Evolutionary conservation across 2,329 filamentous ascomycete species (phyloP).

Genomic region (Cladophialophora carrionii): DNA sequence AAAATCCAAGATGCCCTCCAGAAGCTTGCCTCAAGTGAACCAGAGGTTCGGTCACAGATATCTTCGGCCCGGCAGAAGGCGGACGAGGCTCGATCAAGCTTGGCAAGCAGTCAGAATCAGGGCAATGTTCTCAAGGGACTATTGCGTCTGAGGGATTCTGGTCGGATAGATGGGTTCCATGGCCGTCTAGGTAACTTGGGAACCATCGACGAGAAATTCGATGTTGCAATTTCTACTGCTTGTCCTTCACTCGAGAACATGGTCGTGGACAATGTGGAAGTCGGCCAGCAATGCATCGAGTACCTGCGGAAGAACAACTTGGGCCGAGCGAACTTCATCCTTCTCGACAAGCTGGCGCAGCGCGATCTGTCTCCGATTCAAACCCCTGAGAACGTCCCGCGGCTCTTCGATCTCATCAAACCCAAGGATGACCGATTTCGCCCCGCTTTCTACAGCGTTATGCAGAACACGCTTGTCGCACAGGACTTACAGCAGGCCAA

Average conservation of each 20-base stretch:
- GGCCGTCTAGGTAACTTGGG: conserved; percentile 92
- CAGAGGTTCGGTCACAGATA: conserved; percentile 78
- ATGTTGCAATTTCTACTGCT: conserved; percentile 97
- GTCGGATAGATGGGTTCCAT: conserved; percentile 95
- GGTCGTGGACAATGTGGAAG: conserved; percentile 93
- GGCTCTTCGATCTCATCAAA: conserved; percentile 89
- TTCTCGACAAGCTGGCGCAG: conserved; percentile 80
- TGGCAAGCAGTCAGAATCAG: conserved; percentile 87
- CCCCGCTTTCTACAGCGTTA: conserved; percentile 91
- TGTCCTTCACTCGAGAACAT: conserved; percentile 92
- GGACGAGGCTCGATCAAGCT: conserved; percentile 88
- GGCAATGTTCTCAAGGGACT: conserved; percentile 89
- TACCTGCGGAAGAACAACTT: conserved; percentile 97
- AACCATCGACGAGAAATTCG: conserved; percentile 89
- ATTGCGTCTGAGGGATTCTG: conserved; percentile 93
- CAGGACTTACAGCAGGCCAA: conserved; percentile 94
- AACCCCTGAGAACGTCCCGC: conserved; percentile 88
- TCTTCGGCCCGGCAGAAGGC: conserved; percentile 92
- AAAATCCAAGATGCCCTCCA: conserved; percentile 73
- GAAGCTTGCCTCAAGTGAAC: conserved; percentile 74
- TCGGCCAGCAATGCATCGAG: conserved; percentile 96
- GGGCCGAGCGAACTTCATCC: conserved; percentile 94
- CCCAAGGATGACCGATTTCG: conserved; percentile 84
- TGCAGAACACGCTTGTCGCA: conserved; percentile 93
- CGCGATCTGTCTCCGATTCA: conserved; percentile 78